Evolutionary conservation across 2,329 filamentous ascomycete species (phyloP).

Genomic region (Pseudovirgaria hyperparasitica): DNA sequence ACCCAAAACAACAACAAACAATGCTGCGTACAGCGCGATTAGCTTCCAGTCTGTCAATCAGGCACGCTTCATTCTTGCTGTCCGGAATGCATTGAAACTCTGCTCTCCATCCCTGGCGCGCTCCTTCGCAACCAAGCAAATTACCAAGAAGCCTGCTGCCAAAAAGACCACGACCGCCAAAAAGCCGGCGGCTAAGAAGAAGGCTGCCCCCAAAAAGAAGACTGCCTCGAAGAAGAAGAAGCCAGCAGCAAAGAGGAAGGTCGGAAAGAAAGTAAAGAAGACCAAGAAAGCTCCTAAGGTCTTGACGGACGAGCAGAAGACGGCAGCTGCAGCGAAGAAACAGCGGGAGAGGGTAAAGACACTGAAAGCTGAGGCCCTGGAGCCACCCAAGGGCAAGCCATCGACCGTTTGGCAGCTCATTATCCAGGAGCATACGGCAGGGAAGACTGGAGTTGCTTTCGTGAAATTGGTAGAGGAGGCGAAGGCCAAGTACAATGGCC

Average conservation of each 20-base stretch:
- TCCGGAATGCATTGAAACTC: slow-evolving; percentile 14
- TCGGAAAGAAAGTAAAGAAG: slow-evolving; percentile 6
- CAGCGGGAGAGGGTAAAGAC: slow-evolving; percentile 10
- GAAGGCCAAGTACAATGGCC: slow-evolving; percentile 11
- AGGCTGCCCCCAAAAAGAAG: slow-evolving; percentile 7
- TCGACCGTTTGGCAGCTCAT: slow-evolving; percentile 15
- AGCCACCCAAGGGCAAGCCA: slow-evolving; percentile 13
- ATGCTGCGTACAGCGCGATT: slow-evolving; percentile 21
- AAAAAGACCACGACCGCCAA: slow-evolving; percentile 12
- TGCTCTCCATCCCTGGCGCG: slow-evolving; percentile 11
- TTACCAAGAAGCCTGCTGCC: slow-evolving; percentile 11
- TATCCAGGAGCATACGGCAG: slow-evolving; percentile 10
- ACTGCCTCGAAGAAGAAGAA: slow-evolving; percentile 7
- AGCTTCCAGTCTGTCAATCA: slow-evolving; percentile 14
- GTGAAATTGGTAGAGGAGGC: slow-evolving; percentile 2
- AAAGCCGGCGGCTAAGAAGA: slow-evolving; percentile 9
- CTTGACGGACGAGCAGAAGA: slow-evolving; percentile 17
- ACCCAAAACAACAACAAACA: slow-evolving; percentile 21
- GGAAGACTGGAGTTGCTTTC: not conserved
- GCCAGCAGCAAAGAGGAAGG: slow-evolving; percentile 6
- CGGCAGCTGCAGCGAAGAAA: too few species aligned
- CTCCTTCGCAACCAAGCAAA: slow-evolving; percentile 20
- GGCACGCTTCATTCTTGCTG: slow-evolving; percentile 10
- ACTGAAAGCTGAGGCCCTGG: slow-evolving; percentile 26
- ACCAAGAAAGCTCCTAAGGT: slow-evolving; percentile 12